Conservation (phyloP, 116 monocot genomes). For the Papilionanthe hybrid region DNA sequence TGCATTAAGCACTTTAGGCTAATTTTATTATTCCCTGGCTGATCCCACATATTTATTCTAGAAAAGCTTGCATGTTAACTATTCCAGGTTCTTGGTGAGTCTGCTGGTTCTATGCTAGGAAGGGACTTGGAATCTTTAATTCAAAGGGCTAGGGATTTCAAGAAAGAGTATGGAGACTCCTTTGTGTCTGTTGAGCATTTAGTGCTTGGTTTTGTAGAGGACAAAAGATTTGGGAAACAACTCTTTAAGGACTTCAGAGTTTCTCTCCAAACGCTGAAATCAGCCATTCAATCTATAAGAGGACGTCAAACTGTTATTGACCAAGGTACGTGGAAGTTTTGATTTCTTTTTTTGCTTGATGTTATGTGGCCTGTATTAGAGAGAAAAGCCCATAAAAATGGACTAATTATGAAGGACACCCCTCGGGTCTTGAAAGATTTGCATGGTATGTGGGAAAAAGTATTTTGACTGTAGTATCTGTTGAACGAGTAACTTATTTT, state of each 20-base stretch:
- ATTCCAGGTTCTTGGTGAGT: constrained; percentile 79
- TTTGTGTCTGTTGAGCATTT: constrained; percentile 97
- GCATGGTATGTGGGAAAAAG: not conserved
- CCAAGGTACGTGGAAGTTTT: constrained; percentile 51
- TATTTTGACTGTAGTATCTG: not conserved
- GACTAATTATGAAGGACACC: not conserved
- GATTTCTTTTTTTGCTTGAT: not conserved
- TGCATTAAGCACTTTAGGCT: not conserved
- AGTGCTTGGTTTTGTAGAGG: constrained; percentile 79
- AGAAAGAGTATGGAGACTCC: constrained; percentile 85
- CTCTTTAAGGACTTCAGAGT: constrained; percentile 88
- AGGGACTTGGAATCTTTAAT: constrained; percentile 81
- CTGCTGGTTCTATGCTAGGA: constrained; percentile 91
- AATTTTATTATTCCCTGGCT: not conserved
- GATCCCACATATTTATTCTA: not conserved
- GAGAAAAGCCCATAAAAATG: not conserved
- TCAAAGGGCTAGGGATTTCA: constrained; percentile 79
- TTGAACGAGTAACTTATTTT: not conserved
- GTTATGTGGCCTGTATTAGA: not conserved
- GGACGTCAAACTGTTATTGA: constrained; percentile 83
- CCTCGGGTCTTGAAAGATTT: not conserved
- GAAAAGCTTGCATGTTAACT: constrained; percentile 19
- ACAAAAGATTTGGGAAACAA: constrained; percentile 86
- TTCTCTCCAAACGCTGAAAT: constrained; percentile 44
- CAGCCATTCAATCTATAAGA: constrained; percentile 70